Percentiles rank a stretch among this genome's conserved stretches.
Conservation (phyloP, 2,329 filamentous ascomycete genomes). For the Fusarium chlamydosporum region DNA sequence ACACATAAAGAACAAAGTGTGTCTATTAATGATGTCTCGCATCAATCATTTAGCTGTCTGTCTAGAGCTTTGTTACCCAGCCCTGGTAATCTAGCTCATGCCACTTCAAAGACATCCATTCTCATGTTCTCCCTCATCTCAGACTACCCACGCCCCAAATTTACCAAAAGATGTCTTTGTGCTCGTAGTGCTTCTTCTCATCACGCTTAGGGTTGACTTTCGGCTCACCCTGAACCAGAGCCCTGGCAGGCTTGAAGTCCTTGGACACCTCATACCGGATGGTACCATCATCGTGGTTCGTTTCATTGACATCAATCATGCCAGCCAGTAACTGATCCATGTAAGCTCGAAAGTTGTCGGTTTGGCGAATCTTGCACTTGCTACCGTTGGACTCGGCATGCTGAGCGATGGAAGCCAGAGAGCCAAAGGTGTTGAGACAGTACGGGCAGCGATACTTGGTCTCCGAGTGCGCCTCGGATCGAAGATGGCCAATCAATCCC, state of each 20-base stretch:
- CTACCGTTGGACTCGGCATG: slow-evolving; percentile 63
- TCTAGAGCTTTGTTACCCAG: neutral
- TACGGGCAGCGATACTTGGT: slow-evolving; percentile 59
- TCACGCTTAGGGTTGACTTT: slow-evolving; percentile 12
- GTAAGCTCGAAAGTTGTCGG: slow-evolving; percentile 55
- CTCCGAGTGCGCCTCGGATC: slow-evolving; percentile 58
- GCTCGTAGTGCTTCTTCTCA: slow-evolving; percentile 13
- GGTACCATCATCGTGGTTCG: slow-evolving; percentile 49
- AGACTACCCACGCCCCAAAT: neutral
- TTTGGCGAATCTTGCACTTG: slow-evolving; percentile 61
- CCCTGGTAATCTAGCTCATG: neutral
- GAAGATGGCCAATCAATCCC: slow-evolving; percentile 61
- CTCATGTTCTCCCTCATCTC: neutral
- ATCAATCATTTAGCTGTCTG: neutral
- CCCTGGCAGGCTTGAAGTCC: slow-evolving; percentile 8
- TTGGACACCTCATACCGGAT: slow-evolving; percentile 48
- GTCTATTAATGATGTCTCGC: neutral
- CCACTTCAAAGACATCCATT: neutral
- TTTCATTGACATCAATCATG: slow-evolving; percentile 47
- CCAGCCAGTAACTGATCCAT: slow-evolving; percentile 55
- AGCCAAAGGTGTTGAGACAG: slow-evolving; percentile 61
- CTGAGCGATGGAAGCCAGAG: slow-evolving; percentile 60
- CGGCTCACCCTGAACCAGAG: neutral
- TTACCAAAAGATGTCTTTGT: slow-evolving; percentile 30
- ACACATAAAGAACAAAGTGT: neutral